Evolutionary conservation across 1,284 basidiomycete species (phyloP), one percentile per base, ranked within the genome.

Genomic region (Ganoderma boninense): DNA sequence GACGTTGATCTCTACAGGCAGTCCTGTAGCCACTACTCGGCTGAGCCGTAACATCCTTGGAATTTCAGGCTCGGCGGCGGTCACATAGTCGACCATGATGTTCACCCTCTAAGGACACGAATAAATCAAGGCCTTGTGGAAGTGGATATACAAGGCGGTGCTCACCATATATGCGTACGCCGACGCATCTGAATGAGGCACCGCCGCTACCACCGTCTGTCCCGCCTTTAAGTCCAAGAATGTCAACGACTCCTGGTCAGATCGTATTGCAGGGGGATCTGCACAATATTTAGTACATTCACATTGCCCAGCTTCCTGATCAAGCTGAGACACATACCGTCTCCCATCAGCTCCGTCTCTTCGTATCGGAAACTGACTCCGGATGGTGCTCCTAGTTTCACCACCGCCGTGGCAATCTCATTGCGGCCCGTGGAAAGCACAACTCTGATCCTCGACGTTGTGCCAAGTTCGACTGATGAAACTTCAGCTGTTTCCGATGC

Each of bases 1-100:
- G 1, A 96, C 94, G 70, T 94, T 95, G 64, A 95, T 92, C 14
- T 91, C 87, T 61, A 96, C 84, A 2, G 95, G 94, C n/a, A 96
- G 83, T 0, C 89, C 85, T 2, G 90, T 89, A 11, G 86, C 82
- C 20, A 95, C 84, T 5, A 84, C 80, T 69, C 87, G 85, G n/a
- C 85, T 84, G 14, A 88, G 82, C 46, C 80, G 82, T 35, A 94
- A 77, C 10, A 78, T 85, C 43, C 95, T 86, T 26, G 79, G 80
- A 16, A 91, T 75, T 5, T 81, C 80, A 1, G 90, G 86, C 66
- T 93, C 87, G 1, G 82, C 74, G 13, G 76, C 76, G 0, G 92
- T 93, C 11, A 78, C 83, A 77, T 95, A 96, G 66, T 90, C 87
- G 11, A 90, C 85, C 29, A 84, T 83, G 52, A 90, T 75, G 29